A percentile compares a stretch with the other conserved stretches of the same genome.
Conservation (phyloP, 345 rosid genomes). For the Diplotaxis tenuifolia region DNA sequence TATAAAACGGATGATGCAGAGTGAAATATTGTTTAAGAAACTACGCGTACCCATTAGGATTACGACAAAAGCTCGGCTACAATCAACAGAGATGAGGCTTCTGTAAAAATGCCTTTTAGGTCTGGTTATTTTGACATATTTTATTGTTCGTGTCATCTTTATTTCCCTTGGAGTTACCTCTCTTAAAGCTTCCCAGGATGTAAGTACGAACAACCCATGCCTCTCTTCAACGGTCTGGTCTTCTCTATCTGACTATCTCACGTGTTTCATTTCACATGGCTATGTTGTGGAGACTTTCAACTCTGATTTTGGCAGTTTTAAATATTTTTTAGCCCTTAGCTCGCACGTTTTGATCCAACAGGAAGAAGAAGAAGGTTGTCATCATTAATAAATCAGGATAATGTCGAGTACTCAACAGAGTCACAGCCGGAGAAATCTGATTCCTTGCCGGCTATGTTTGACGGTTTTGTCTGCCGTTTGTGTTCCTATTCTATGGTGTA, state of each 20-base stretch:
- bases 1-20: no score
- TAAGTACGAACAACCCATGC: background rate
- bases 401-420: no score
- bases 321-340: conserved; percentile 35
- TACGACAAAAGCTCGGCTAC: no score
- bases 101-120: no score
- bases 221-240: background rate
- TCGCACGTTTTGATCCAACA: conserved; percentile 84
- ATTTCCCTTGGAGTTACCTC: background rate
- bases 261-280: background rate
- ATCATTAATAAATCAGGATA: no score
- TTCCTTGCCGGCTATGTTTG: conserved; percentile 52
- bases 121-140: no score
- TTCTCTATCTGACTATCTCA: background rate
- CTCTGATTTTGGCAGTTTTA: background rate
- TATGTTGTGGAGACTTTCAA: background rate
- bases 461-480: no score
- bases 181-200: background rate
- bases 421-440: conserved; percentile 76
- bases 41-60: no score
- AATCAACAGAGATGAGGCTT: no score
- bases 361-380: conserved; percentile 84
- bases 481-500: no score
- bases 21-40: no score
- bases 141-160: no score